Evolutionary conservation across 495 filamentous ascomycete species (phyloP).

Genomic region (Annulohypoxylon bovei): DNA sequence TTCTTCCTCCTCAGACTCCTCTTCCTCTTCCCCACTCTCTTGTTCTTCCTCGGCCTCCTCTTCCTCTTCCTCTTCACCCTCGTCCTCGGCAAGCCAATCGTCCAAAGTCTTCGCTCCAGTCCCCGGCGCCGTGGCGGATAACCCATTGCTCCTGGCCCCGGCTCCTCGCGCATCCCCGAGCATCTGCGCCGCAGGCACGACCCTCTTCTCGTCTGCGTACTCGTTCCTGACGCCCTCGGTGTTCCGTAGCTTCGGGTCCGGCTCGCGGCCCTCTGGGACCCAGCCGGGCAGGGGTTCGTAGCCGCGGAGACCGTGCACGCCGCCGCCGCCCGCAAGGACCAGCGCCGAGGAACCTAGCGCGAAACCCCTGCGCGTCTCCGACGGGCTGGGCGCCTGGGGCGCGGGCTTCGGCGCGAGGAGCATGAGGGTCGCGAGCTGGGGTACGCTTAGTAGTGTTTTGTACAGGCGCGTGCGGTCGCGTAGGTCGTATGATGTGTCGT

Average conservation of each 20-base stretch:
- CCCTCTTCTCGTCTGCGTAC: slow-evolving; percentile 53
- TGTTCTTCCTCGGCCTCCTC: slow-evolving; percentile 43
- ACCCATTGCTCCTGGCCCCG: slow-evolving; percentile 57
- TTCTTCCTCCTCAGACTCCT: slow-evolving; percentile 58
- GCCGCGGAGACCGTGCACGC: slow-evolving; percentile 73
- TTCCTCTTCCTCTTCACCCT: slow-evolving; percentile 27
- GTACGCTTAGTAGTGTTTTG: slow-evolving; percentile 79
- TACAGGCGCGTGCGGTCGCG: slow-evolving; percentile 90
- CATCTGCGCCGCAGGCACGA: slow-evolving; percentile 69
- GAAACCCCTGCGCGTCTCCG: slow-evolving; percentile 77
- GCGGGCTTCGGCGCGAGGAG: slow-evolving; percentile 94
- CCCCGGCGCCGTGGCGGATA: slow-evolving; percentile 57
- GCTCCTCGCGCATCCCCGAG: slow-evolving; percentile 61
- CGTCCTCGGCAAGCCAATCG: slow-evolving; percentile 84
- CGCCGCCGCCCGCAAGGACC: slow-evolving; percentile 79
- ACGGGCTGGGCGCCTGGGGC: slow-evolving; percentile 85
- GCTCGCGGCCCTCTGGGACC: slow-evolving; percentile 83
- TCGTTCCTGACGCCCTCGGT: slow-evolving; percentile 46
- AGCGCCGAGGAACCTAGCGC: slow-evolving; percentile 85
- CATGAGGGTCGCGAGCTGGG: slow-evolving; percentile 88
- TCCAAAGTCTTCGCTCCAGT: slow-evolving; percentile 78
- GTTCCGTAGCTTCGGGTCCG: slow-evolving; percentile 77
- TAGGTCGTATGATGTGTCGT: slow-evolving; percentile 93
- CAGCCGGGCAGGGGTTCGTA: slow-evolving; percentile 84
- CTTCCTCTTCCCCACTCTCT: slow-evolving; percentile 51